Base-by-base conservation (phyloP, 1,139 yeast species). In the Blastobotrys indianensis region DNA sequence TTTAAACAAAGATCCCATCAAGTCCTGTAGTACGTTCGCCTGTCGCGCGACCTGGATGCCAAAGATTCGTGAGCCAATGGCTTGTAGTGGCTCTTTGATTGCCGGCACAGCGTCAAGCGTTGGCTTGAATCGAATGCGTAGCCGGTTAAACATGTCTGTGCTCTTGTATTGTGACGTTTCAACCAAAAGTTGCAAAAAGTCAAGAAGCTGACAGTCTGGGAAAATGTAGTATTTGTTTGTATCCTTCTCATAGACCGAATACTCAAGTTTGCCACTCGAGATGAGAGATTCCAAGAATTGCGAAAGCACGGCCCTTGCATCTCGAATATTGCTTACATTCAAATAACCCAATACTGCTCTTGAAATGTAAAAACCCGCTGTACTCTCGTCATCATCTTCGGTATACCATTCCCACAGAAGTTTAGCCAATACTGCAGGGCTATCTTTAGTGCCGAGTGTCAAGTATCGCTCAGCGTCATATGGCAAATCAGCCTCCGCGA, bases 1-100 rank as follows among this genome's bases (percentile, higher is more conserved):
- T 17, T 48, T 75, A 36, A 86, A 74, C 46, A 88, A 70, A 30
- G 88, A 87, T 17, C 94, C 82, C 95, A 90, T 85, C 70, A 90
- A 73, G 58, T 83, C 87, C 56, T 87, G 92, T 58, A 90, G 68
- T 70, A 85, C 72, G 60, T 87, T 86, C 13, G 73, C 74, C 48
- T 77, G 81, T 42, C 75, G 77, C 44, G 73, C 78, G 10, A 77
- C 71, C 13, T 75, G 66, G 38, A 82, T 76, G 11, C 83, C 85
- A 55, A 80, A 82, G 59, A 75, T 77, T 5, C 66, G 59, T 52
- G 67, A 68, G 32, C 83, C 85, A 41, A 75, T 61, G 32, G 48
- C 50, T 12, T 44, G 51, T 39, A 69, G 46, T 2, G 67, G 59
- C 12, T 54, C 55, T 13, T 50, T 50, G 51, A 68, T 56, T 1